Conservation (phyloP, 2,329 filamentous ascomycete genomes). For the Trichoderma koningii region DNA sequence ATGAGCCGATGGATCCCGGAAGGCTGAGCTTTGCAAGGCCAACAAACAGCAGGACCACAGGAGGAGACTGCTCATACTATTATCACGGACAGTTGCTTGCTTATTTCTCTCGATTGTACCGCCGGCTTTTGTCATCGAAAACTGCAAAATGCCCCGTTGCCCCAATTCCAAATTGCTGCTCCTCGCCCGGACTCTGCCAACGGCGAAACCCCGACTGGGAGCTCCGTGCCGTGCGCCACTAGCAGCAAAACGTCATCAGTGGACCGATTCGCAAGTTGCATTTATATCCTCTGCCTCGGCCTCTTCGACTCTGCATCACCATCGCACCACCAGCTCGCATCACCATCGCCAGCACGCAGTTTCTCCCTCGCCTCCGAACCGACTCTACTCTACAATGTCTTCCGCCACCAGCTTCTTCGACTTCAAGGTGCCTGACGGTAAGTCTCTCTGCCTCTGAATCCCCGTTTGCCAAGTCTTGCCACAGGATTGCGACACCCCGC, state of each 20-base stretch:
- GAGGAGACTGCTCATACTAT: not conserved
- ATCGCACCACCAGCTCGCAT: not conserved
- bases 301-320: constrained; percentile 16
- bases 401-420: constrained; percentile 67
- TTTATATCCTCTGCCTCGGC: constrained; percentile 15
- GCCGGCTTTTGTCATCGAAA: not conserved
- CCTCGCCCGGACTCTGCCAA: not conserved
- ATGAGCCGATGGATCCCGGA: not conserved
- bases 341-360: not conserved
- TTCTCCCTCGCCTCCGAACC: not conserved
- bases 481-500: constrained; percentile 3
- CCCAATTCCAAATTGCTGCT: not conserved
- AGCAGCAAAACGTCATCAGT: constrained; percentile 24
- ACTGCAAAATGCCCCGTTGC: not conserved
- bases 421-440: constrained; percentile 82
- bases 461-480: not conserved
- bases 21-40: too few relatives aligned
- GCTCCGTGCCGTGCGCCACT: constrained; percentile 17
- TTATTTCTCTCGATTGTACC: not conserved
- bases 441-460: constrained; percentile 39
- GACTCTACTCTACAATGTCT: constrained; percentile 39
- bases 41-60: not conserved
- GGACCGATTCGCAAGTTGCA: constrained; percentile 9
- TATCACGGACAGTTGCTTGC: not conserved
- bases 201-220: constrained; percentile 13